Base-by-base conservation (phyloP, 2,329 filamentous ascomycete genomes). In the Alternaria sp. region DNA sequence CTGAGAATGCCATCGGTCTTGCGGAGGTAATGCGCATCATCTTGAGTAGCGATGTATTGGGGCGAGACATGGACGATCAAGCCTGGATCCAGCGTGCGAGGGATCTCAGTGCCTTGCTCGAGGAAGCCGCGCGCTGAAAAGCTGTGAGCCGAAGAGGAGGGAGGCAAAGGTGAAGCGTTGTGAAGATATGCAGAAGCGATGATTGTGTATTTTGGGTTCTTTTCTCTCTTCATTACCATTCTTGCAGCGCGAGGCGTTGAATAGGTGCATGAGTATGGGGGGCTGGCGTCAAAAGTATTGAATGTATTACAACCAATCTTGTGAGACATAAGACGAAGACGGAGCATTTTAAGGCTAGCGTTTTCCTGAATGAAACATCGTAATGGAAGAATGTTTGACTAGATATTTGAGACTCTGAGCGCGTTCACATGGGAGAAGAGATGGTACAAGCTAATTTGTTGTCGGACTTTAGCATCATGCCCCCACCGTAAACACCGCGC, bases 1-100 rank as follows among this genome's bases (percentile, higher is more conserved):
- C 88, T 39, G 81, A 83, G 53, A 86, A 86, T 61, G 84, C 84
- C 3, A 77, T 80, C 39, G 74, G 76, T 24, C 75, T 82, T 7
- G 65, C 69, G 11, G 76, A 79, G 37, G 62, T 72, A 26, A 51
- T 79, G 54, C 64, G 72, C 17, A 72, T 82, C 52, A 68, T 86
- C 36, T 75, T 81, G 34, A 78, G 80, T 55, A 78, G 76, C 51
- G 79, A 78, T 6, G 73, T 82, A 33, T 67, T 80, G 11, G 66
- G 62, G 9, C 54, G 74, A 63, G 37, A 69, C 29, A 63, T 77
- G 41, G 70, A 79, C 56, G 77, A 80, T 53, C 70, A 70, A 46
- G 60, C 63, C 39, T 76, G 74, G 74, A 56, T 63, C 26, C 73
- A 76, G 54, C 58, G 72, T 23, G 71, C 66, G 11, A 61, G 73